Percentiles rank a stretch among this genome's conserved stretches.
Evolutionary conservation across 352 stramenopile genomes (phyloP).

Genomic region (Globisporangium ultimum): DNA sequence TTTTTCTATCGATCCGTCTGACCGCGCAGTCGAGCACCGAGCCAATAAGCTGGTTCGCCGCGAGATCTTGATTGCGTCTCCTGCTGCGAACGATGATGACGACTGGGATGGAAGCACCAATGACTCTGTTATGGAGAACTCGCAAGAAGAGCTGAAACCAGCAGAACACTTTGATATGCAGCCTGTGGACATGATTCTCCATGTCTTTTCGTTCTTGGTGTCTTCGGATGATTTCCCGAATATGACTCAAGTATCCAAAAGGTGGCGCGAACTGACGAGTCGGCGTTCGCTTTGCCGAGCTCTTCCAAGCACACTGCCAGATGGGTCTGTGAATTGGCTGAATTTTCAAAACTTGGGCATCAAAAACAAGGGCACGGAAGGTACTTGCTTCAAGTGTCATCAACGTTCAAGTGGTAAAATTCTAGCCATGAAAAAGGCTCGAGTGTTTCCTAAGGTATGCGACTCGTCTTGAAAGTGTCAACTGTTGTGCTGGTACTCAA

Average conservation of each 20-base stretch:
- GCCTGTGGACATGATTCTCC: constrained; percentile 84
- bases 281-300: constrained; percentile 66
- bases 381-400: constrained; percentile 85
- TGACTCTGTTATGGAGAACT: constrained; percentile 34
- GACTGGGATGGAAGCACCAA: constrained; percentile 50
- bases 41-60: constrained; percentile 81
- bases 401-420: constrained; percentile 82
- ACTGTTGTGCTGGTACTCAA: background rate
- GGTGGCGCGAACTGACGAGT: constrained; percentile 78
- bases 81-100: constrained; percentile 72
- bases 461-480: background rate
- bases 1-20: constrained; percentile 83
- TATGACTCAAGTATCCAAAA: constrained; percentile 74
- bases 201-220: constrained; percentile 85
- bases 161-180: constrained; percentile 83
- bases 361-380: constrained; percentile 89
- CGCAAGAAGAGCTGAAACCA: constrained; percentile 27
- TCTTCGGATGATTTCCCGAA: constrained; percentile 62
- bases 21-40: constrained; percentile 78
- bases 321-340: constrained; percentile 82
- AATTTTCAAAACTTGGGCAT: constrained; percentile 89
- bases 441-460: constrained; percentile 82
- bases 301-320: constrained; percentile 55
- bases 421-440: constrained; percentile 87
- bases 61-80: constrained; percentile 83